These are phyloP conservation scores for Didymella pomorum DNA, from an alignment of 2,329 filamentous ascomycete genomes.

Conservation along the genomic window DNA sequence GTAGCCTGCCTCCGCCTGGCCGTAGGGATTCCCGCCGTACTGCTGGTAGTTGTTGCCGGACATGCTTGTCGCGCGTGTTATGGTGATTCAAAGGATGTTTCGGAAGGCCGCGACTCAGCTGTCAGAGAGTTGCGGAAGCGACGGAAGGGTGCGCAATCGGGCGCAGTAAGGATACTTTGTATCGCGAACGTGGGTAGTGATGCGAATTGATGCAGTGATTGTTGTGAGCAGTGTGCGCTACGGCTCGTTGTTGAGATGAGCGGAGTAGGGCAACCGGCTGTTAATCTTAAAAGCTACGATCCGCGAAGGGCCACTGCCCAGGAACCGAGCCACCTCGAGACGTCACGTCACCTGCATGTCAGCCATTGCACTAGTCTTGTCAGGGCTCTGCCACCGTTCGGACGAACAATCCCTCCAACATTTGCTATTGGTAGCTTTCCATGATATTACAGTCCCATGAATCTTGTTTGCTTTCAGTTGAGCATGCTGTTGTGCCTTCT, in stretches of 20 bases:
- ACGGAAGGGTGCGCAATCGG: slow-evolving; percentile 36
- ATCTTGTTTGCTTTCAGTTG: background rate
- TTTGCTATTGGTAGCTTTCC: background rate
- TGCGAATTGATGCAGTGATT: slow-evolving; percentile 18
- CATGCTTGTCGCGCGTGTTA: slow-evolving; percentile 32
- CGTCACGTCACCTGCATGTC: slow-evolving; percentile 17
- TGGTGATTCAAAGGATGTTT: slow-evolving; percentile 26
- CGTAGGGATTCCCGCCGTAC: slow-evolving; percentile 68
- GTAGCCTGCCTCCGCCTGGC: slow-evolving; percentile 52
- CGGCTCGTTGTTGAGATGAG: slow-evolving; percentile 27
- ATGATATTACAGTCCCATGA: background rate
- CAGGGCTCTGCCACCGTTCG: background rate
- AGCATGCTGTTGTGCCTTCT: background rate
- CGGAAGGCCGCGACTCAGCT: slow-evolving; percentile 33
- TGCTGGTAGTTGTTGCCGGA: slow-evolving; percentile 60
- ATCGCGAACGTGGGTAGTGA: slow-evolving; percentile 2
- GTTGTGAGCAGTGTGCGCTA: slow-evolving; percentile 12
- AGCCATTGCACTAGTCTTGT: slow-evolving; percentile 11
- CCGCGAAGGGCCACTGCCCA: slow-evolving; percentile 10
- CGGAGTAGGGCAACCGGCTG: slow-evolving; percentile 5
- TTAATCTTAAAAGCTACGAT: slow-evolving; percentile 22
- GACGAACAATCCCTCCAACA: background rate
- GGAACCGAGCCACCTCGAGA: slow-evolving; percentile 3
- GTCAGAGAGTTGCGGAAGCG: slow-evolving; percentile 36
- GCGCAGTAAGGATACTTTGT: slow-evolving; percentile 7